phyloP scores from a whole-genome alignment of 148 eudicot species.

The Beta vulgaris region DNA sequence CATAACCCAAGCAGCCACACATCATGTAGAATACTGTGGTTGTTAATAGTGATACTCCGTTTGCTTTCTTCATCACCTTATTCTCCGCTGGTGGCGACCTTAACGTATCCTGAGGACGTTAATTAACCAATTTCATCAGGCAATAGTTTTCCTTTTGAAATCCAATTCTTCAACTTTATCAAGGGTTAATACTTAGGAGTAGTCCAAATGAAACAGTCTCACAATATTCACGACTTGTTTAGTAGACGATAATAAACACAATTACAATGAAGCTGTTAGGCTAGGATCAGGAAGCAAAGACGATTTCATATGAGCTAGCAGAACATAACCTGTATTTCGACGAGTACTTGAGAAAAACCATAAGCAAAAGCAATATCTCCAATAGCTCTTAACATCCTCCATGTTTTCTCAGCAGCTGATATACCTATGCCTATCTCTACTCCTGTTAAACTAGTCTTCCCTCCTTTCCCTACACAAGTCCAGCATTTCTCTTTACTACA shows the following conservation, averaged over 20 bases:
- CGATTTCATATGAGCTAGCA: no score
- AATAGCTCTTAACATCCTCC: slow-evolving; percentile 57
- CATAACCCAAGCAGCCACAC: slow-evolving; percentile 83
- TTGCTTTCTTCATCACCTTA: slow-evolving; percentile 73
- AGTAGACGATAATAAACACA: not conserved
- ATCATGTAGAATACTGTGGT: slow-evolving; percentile 61
- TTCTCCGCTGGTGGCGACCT: slow-evolving; percentile 59
- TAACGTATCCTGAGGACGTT: slow-evolving; percentile 54
- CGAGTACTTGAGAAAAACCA: slow-evolving; percentile 51
- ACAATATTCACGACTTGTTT: not conserved
- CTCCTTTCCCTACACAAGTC: slow-evolving; percentile 42
- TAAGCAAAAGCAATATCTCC: slow-evolving; percentile 79
- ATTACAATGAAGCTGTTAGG: not conserved
- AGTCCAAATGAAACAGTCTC: no score
- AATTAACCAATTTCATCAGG: no score
- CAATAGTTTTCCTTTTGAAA: no score
- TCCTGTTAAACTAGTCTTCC: slow-evolving; percentile 51
- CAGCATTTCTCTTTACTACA: no score
- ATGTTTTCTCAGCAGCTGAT: slow-evolving; percentile 54
- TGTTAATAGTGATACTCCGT: slow-evolving; percentile 38
- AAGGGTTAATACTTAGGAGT: no score
- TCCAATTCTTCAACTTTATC: no score
- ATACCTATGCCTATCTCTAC: slow-evolving; percentile 47
- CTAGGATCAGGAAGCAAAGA: not conserved
- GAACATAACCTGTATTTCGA: slow-evolving; percentile 60